These are phyloP conservation scores for Spathaspora arborariae DNA, from an alignment of 805 yeast species.

Conservation along the genomic window DNA sequence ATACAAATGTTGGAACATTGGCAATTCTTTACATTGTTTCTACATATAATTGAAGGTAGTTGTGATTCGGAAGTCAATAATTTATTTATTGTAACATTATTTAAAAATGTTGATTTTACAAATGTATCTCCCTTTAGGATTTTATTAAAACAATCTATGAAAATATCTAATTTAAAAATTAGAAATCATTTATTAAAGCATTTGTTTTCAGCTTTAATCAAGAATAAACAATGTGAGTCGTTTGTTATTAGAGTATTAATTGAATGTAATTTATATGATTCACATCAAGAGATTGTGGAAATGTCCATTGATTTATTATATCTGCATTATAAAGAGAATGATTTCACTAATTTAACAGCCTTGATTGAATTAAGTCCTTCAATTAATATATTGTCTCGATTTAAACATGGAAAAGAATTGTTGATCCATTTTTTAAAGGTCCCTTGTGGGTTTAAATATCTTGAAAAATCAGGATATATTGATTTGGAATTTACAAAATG, in stretches of 20 bases:
- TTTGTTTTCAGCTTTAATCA: conserved; percentile 41
- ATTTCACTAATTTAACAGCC: conserved; percentile 42
- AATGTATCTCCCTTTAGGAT: conserved; percentile 62
- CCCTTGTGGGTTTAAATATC: conserved; percentile 64
- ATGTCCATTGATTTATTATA: conserved; percentile 19
- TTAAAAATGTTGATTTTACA: conserved; percentile 59
- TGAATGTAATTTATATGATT: conserved; percentile 65
- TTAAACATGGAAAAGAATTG: conserved; percentile 37
- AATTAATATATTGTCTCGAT: conserved; percentile 29
- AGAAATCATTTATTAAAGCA: conserved; percentile 55
- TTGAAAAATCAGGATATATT: conserved; percentile 56
- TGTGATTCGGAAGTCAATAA: conserved; percentile 31
- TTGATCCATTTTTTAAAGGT: conserved; percentile 62
- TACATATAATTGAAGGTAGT: conserved; percentile 59
- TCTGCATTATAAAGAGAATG: conserved; percentile 15
- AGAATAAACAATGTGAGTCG: conserved; percentile 29
- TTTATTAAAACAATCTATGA: conserved; percentile 61
- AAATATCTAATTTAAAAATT: conserved; percentile 47
- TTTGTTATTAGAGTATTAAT: conserved; percentile 57
- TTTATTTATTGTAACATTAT: conserved; percentile 51
- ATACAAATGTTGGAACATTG: conserved; percentile 68
- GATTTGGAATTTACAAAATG: conserved; percentile 65
- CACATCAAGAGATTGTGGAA: conserved; percentile 19
- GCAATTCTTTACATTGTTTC: conserved; percentile 79
- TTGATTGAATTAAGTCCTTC: conserved; percentile 57